These are phyloP conservation scores for Volvox carteri DNA, from an alignment of 163 green algal genomes.

Conservation along the genomic window DNA sequence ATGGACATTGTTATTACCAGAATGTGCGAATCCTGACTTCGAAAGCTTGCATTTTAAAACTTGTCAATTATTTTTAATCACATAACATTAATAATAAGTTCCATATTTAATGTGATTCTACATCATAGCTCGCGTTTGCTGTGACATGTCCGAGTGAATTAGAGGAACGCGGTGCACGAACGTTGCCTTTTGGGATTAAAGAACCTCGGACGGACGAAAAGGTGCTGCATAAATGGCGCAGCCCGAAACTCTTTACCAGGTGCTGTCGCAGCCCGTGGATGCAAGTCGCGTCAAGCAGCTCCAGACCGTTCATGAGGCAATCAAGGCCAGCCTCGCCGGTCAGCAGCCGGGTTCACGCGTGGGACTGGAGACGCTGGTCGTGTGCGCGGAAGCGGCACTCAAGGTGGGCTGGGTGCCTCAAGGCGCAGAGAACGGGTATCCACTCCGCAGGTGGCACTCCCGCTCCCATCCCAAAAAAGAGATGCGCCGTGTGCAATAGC, in stretches of 20 bases:
- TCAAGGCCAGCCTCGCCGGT: slow-evolving; percentile 52
- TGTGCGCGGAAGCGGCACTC: slow-evolving; percentile 68
- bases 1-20: neutral
- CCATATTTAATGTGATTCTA: too few species aligned
- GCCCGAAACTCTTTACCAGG: slow-evolving; percentile 35
- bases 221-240: slow-evolving; percentile 7
- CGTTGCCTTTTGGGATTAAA: neutral
- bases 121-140: neutral
- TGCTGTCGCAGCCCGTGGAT: slow-evolving; percentile 33
- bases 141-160: slow-evolving; percentile 2
- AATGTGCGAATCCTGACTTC: neutral
- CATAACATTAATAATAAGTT: neutral
- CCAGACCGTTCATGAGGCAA: slow-evolving; percentile 58
- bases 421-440: too few species aligned
- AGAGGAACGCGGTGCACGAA: neutral
- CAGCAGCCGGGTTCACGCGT: slow-evolving; percentile 55
- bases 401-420: slow-evolving; percentile 54
- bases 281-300: slow-evolving; percentile 52
- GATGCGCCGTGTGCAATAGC: too few species aligned
- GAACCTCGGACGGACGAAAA: neutral
- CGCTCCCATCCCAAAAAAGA: too few species aligned
- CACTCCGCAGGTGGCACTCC: too few species aligned
- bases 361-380: slow-evolving; percentile 64
- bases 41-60: neutral
- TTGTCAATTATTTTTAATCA: neutral